Conservation (phyloP, 2,329 filamentous ascomycete species). For the Reticulascus tulasneorum region DNA sequence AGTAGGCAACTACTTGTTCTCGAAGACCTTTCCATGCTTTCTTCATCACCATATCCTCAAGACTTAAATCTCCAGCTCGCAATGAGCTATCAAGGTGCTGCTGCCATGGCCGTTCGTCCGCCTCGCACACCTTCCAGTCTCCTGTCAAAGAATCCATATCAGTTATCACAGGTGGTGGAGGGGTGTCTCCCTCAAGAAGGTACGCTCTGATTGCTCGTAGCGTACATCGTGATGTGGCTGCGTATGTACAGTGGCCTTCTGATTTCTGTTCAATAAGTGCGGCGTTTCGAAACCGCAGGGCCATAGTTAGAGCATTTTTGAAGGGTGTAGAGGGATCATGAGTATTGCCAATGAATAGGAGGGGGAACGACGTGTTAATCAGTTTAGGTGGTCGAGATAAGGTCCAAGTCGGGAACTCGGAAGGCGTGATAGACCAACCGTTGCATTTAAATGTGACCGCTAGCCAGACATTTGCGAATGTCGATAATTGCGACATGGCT, state of each 20-base stretch:
- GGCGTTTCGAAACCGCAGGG: slow-evolving; percentile 29
- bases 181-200: slow-evolving; percentile 28
- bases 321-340: slow-evolving; percentile 2
- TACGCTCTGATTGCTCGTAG: slow-evolving; percentile 29
- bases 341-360: slow-evolving; percentile 5
- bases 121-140: slow-evolving; percentile 22
- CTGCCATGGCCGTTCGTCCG: slow-evolving; percentile 23
- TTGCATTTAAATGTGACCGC: no score
- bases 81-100: no score
- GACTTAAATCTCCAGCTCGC: no score
- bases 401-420: no score
- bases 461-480: no score
- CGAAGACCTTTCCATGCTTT: no score
- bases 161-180: slow-evolving; percentile 16
- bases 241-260: slow-evolving; percentile 30
- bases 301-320: slow-evolving; percentile 36
- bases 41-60: no score
- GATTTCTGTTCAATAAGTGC: slow-evolving; percentile 32
- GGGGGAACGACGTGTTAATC: not conserved
- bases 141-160: slow-evolving; percentile 16
- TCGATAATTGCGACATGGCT: no score
- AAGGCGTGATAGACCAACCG: no score
- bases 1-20: no score
- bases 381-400: slow-evolving; percentile 18
- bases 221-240: slow-evolving; percentile 31